Evolutionary conservation across 345 rosid species (phyloP), one percentile per base, ranked within the genome.

Genomic region (Citrus maxima): DNA sequence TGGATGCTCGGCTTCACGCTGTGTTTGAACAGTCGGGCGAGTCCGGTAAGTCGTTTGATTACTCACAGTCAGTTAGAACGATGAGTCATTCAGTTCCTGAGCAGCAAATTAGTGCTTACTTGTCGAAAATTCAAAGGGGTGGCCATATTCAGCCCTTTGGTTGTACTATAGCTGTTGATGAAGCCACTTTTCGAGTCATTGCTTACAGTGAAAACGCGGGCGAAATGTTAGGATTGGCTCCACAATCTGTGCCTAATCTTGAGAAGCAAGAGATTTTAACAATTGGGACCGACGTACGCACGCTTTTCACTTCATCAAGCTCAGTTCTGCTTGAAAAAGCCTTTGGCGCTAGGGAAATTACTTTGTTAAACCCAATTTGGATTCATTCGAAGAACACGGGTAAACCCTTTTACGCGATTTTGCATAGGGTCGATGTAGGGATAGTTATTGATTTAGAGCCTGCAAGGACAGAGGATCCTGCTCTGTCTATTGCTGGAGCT

Each of bases 361-460:
- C 98, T n/a, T 73, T 94, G 38, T 75, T 93, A 67, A 97, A 97
- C 72, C 99, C 99, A 1, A 67, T 94, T 76, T 94, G 98, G 98
- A 88, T 97, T 78, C 97, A 93, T 62, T 92, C 99, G 2, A 94
- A 85, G 87, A 84, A 84, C 78, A 89, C 97, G 0, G 98, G 98
- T 19, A 94, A 87, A 40, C 93, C 98, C 5, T 97, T 94, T 61
- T 94, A 94, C 72, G 98, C 96, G 0, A 94, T 97, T 79, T 87
- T 94, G 62, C 99, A 97, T 27, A 82, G 98, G 87, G 84, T 94
- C 69, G 99, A 97, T 85, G 98, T 97, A 27, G 99, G 99, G 18
- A 88, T 94, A 70, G 98, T 97, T 66, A 90, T 96, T 73, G 99
- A 97, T 89, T 88, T 97, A 78, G 99, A 97, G 76, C 98, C 99